Conservation (phyloP, 2,329 filamentous ascomycete genomes). For the Aspergillus arachidicola region DNA sequence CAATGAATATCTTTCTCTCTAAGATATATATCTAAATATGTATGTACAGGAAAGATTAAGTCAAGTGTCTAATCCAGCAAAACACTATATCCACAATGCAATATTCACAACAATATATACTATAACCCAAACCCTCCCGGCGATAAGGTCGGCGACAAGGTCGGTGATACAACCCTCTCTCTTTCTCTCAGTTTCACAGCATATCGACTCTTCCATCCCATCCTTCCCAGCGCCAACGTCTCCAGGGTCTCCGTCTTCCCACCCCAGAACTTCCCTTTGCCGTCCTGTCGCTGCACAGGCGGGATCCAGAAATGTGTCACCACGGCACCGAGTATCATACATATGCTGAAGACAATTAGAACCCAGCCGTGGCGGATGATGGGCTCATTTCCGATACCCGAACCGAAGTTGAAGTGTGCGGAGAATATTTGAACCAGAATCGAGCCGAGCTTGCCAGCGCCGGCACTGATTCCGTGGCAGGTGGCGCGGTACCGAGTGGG, state of each 20-base stretch:
- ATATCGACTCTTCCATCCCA: conserved; percentile 40
- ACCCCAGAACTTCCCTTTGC: conserved; percentile 33
- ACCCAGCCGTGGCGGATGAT: conserved; percentile 44
- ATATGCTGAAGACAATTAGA: conserved; percentile 44
- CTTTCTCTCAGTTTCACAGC: conserved; percentile 16
- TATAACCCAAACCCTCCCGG: neutral
- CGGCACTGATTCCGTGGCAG: conserved; percentile 58
- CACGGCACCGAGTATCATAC: conserved; percentile 45
- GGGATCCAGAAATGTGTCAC: conserved; percentile 47
- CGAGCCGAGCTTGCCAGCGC: conserved; percentile 56
- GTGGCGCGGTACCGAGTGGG: conserved; percentile 58
- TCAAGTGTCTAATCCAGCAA: neutral
- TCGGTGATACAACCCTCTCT: neutral
- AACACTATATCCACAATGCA: neutral
- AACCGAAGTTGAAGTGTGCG: conserved; percentile 43
- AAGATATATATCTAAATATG: neutral
- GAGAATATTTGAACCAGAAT: conserved; percentile 46
- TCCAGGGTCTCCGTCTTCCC: conserved; percentile 43
- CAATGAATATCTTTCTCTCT: neutral
- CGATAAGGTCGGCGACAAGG: neutral
- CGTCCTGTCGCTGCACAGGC: conserved; percentile 32
- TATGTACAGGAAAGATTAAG: neutral
- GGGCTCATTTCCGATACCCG: conserved; percentile 31
- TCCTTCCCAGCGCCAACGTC: conserved; percentile 40
- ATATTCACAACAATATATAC: neutral